phyloP scores from a whole-genome alignment of 495 filamentous ascomycete species.

The Penicilliopsis zonata region DNA sequence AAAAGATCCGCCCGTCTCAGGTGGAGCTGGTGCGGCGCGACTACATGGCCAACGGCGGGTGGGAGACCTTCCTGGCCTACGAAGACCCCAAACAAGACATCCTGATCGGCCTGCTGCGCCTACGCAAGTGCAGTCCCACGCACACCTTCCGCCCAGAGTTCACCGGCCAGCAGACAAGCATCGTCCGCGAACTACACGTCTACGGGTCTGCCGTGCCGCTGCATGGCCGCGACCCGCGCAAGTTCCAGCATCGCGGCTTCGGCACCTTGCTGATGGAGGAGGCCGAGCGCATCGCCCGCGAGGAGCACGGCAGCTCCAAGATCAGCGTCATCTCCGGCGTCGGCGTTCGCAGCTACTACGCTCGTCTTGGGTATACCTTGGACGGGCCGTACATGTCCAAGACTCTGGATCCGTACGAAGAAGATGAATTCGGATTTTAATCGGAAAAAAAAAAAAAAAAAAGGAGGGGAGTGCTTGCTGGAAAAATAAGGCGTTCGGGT shows the following conservation, averaged over 20 bases:
- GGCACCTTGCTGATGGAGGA: conserved; percentile 96
- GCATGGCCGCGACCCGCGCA: conserved; percentile 82
- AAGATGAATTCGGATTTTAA: too few relatives aligned
- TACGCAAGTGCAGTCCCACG: conserved; percentile 79
- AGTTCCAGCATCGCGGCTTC: conserved; percentile 98
- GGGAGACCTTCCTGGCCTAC: conserved; percentile 97
- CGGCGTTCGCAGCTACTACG: conserved; percentile 88
- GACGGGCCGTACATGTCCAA: conserved; percentile 91
- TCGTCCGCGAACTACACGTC: conserved; percentile 91
- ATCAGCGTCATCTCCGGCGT: conserved; percentile 94
- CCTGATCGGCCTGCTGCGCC: conserved; percentile 76
- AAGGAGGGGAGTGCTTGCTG: too few relatives aligned
- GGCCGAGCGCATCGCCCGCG: conserved; percentile 84
- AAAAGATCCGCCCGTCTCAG: conserved; percentile 93
- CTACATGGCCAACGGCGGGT: conserved; percentile 88
- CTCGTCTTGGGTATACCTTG: conserved; percentile 78
- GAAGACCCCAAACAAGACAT: conserved; percentile 99
- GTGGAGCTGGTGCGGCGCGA: conserved; percentile 94
- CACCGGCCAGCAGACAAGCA: conserved; percentile 70
- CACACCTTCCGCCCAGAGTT: conserved; percentile 90
- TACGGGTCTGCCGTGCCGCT: conserved; percentile 94
- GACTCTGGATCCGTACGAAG: conserved; percentile 34
- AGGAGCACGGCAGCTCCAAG: conserved; percentile 88
- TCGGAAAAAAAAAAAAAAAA: too few relatives aligned
- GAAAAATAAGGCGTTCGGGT: too few relatives aligned